Conservation (phyloP, 1,139 yeast species). For the Debaryomycetaceae sp. region DNA sequence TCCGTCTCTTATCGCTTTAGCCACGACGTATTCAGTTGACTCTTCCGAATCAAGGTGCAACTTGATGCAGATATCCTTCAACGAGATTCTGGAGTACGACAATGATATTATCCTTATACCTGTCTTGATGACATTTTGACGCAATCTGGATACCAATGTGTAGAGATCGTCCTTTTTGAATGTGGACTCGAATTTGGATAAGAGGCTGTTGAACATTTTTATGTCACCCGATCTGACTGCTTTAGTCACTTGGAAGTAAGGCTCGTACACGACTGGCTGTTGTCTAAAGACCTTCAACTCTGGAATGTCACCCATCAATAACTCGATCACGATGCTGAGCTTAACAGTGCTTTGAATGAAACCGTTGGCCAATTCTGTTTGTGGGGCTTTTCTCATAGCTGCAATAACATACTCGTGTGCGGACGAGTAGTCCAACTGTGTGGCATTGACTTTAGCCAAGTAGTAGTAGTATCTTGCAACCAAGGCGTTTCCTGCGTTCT, state of each 20-base stretch:
- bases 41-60: conserved; percentile 92
- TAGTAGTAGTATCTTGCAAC: conserved; percentile 91
- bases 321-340: conserved; percentile 81
- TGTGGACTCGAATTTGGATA: conserved; percentile 57
- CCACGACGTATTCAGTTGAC: conserved; percentile 93
- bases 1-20: conserved; percentile 95
- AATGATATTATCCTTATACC: conserved; percentile 93
- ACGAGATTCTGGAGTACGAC: conserved; percentile 85
- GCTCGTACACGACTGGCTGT: conserved; percentile 55
- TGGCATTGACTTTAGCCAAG: conserved; percentile 83
- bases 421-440: conserved; percentile 87
- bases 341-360: conserved; percentile 90
- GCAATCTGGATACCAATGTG: conserved; percentile 80
- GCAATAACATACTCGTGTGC: conserved; percentile 90
- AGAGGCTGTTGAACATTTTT: conserved; percentile 72
- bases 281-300: conserved; percentile 79
- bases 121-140: conserved; percentile 96
- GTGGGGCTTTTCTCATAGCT: conserved; percentile 97
- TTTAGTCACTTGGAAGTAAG: conserved; percentile 83
- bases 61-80: conserved; percentile 87
- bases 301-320: conserved; percentile 97
- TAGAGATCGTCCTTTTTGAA: conserved; percentile 78
- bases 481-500: conserved; percentile 78
- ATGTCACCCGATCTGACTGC: conserved; percentile 94
- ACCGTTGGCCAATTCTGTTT: conserved; percentile 79